phyloP scores from a whole-genome alignment of 106 monocot species.

The Agapanthus africanus region DNA sequence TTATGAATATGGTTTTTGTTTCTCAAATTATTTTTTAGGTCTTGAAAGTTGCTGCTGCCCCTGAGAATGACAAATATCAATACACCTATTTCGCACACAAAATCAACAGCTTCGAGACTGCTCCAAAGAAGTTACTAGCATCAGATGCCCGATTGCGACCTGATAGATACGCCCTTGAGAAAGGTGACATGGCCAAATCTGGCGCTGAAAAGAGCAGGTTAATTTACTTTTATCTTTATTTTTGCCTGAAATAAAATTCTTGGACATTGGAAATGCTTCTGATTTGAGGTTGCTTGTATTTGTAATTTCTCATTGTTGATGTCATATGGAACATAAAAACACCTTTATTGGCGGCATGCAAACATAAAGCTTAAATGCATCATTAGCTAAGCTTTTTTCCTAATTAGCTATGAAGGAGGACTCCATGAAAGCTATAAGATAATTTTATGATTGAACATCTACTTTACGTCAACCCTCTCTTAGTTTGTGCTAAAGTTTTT shows the following conservation, averaged over 20 bases:
- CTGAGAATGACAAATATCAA: conserved; percentile 76
- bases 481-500: no score
- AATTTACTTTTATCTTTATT: not conserved
- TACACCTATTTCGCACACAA: conserved; percentile 87
- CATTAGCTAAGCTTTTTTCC: no score
- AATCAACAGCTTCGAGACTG: conserved; percentile 89
- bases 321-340: not conserved
- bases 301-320: not conserved
- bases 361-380: not conserved
- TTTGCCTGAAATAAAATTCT: not conserved
- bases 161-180: conserved; percentile 78
- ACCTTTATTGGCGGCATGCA: not conserved
- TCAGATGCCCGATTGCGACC: conserved; percentile 81
- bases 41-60: conserved; percentile 60
- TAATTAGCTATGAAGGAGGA: no score
- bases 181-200: conserved; percentile 72
- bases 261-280: not conserved
- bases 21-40: conserved; percentile 22
- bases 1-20: not conserved
- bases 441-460: no score
- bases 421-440: no score
- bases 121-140: conserved; percentile 63
- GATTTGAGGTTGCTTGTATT: not conserved
- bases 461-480: no score
- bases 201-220: conserved; percentile 82